A percentile compares a stretch with the other conserved stretches of the same genome.
These are phyloP conservation scores for Leonotis leonurus DNA, from an alignment of 257 asterid genomes.

Conservation along the genomic window DNA sequence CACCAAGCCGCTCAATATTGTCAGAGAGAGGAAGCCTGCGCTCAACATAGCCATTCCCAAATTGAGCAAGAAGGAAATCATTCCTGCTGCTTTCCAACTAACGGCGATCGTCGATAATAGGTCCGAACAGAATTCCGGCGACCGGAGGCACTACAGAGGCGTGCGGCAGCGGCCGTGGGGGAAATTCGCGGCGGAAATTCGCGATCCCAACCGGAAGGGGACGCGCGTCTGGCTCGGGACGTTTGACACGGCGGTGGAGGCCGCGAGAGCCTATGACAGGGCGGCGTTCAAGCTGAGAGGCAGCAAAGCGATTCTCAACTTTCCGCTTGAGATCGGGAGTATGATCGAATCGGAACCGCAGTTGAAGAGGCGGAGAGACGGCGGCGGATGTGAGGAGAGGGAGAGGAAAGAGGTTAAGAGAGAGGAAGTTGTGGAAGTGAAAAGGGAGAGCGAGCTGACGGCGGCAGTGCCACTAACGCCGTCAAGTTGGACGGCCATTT, in stretches of 20 bases:
- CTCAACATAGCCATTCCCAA: conserved; percentile 60
- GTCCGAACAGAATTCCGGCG: conserved; percentile 19
- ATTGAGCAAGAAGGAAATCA: not conserved
- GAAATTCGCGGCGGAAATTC: conserved; percentile 67
- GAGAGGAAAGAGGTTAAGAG: conserved; percentile 35
- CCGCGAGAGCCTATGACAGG: conserved; percentile 66
- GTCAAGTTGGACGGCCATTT: conserved; percentile 74
- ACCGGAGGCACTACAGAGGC: conserved; percentile 53
- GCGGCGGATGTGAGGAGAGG: conserved; percentile 18
- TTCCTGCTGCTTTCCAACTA: no score
- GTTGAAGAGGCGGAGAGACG: conserved; percentile 50
- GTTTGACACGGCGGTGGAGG: conserved; percentile 59
- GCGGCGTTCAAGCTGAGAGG: conserved; percentile 74
- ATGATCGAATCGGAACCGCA: conserved; percentile 14
- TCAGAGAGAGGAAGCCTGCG: conserved; percentile 40
- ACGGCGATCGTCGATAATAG: no score
- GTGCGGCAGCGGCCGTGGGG: conserved; percentile 74
- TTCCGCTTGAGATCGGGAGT: conserved; percentile 68
- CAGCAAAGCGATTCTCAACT: conserved; percentile 57
- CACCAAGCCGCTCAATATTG: conserved; percentile 22
- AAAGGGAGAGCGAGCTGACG: conserved; percentile 19
- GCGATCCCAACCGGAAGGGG: conserved; percentile 66
- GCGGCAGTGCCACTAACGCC: conserved; percentile 68
- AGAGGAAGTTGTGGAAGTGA: conserved; percentile 15
- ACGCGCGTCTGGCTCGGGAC: conserved; percentile 75